These are phyloP conservation scores for Porogramme epimiltina DNA, from an alignment of 1,284 basidiomycete species.

Conservation along the genomic window DNA sequence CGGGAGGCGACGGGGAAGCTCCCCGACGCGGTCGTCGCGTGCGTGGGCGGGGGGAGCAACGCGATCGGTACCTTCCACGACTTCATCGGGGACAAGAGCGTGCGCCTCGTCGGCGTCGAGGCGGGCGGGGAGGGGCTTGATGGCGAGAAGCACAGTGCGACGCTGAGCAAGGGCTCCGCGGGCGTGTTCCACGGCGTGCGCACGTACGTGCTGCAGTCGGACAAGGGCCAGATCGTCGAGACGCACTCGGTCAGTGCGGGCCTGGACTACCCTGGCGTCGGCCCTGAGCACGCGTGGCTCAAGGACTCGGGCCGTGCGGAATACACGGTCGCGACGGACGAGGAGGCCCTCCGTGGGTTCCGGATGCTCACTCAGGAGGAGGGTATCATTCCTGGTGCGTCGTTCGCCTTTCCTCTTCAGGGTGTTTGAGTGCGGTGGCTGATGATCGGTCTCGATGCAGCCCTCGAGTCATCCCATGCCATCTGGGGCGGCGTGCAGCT, in stretches of 20 bases:
- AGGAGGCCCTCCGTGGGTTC: constrained; percentile 93
- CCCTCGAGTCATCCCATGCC: constrained; percentile 95
- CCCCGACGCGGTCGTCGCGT: constrained; percentile 94
- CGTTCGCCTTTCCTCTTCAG: not conserved
- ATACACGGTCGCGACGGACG: constrained; percentile 92
- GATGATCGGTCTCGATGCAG: constrained; percentile 37
- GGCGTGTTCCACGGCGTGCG: constrained; percentile 96
- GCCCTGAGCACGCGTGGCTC: constrained; percentile 96
- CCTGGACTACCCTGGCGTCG: constrained; percentile 91
- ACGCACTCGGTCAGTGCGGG: constrained; percentile 98
- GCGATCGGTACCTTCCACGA: constrained; percentile 97
- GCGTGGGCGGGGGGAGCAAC: constrained; percentile 97
- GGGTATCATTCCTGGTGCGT: constrained; percentile 93
- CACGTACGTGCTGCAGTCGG: constrained; percentile 92
- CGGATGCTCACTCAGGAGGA: constrained; percentile 89
- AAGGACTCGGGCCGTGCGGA: constrained; percentile 94
- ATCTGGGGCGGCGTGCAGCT: constrained; percentile 89
- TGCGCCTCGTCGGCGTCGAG: constrained; percentile 91
- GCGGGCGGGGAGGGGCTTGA: constrained; percentile 93
- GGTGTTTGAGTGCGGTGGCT: not conserved
- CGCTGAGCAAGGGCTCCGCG: constrained; percentile 85
- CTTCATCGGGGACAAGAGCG: constrained; percentile 85
- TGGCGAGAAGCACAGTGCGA: constrained; percentile 89
- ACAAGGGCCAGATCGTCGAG: constrained; percentile 91
- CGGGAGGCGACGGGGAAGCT: constrained; percentile 78